Evolutionary conservation across 148 eudicot species (phyloP), one percentile per base, ranked within the genome.

Genomic region (Silene latifolia): DNA sequence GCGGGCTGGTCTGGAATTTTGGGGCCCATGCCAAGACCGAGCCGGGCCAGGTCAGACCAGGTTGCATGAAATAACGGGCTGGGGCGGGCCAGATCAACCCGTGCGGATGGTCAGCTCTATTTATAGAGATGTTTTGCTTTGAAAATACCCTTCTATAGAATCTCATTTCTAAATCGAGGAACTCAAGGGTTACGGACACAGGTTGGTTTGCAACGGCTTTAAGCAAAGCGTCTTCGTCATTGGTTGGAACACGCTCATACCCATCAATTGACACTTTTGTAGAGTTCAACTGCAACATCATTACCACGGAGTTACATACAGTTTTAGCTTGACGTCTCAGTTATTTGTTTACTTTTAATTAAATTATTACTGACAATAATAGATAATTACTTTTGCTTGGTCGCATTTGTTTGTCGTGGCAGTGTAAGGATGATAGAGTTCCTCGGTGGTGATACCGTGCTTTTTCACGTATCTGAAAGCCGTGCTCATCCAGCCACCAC

Each of bases 161-260:
- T 4, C 35, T 32, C 35, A 32, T 32, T 32, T 2, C 5, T 1
- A 32, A 32, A 32, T 32, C 35, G 0, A 1, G 35, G 5, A 32
- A 32, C 35, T 93, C 93, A 19, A 93, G 88, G 63, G 91, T 88
- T 0, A 89, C 94, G 9, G 93, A 75, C 1, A 91, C 73, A 20
- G 98, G 98, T 75, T 93, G 98, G 51, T 89, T 83, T 19, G 94
- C 94, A 29, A 72, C 97, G 59, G 94, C 98, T 82, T 89, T 88
- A 53, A 72, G 58, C 57, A 93, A 79, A 57, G 97, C 92, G 6
- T 54, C 75, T 80, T 93, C 97, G 51, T 91, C 59, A 63, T 88
- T 89, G 17, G 60, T 67, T 8, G 96, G 96, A 7, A 93, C 91
- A 24, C 73, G 23, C 79, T 91, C 89, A 35, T 91, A 83, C 78